Conservation (phyloP, 192 early-diverging fungal species). For the Podila epicladia region DNA sequence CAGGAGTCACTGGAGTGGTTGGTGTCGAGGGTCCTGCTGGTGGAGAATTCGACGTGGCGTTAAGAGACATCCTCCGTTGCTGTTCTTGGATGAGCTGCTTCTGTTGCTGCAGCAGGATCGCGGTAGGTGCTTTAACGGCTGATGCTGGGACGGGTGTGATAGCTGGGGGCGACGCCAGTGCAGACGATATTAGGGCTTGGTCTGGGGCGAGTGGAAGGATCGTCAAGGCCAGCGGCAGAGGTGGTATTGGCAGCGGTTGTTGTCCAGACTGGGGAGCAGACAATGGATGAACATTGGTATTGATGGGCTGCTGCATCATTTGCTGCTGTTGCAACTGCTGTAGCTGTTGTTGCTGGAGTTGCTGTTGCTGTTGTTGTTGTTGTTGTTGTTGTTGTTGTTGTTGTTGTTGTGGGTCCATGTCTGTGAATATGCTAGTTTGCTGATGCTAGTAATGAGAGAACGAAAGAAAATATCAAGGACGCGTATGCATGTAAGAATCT, state of each 20-base stretch:
- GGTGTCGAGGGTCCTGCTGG: neutral
- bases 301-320: neutral
- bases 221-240: neutral
- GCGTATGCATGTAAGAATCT: neutral
- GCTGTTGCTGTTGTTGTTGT: neutral
- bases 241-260: neutral
- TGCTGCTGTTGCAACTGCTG: constrained; percentile 9
- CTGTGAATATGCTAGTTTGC: neutral
- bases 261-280: neutral
- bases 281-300: neutral
- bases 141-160: neutral
- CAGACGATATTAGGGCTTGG: neutral
- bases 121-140: constrained; percentile 10
- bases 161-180: neutral
- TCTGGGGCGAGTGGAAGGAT: neutral
- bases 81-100: constrained; percentile 2
- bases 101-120: constrained; percentile 18
- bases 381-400: constrained; percentile 10
- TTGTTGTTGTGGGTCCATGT: constrained; percentile 8
- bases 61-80: constrained; percentile 1
- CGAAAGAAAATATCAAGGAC: neutral
- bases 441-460: constrained; percentile 1
- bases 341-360: neutral
- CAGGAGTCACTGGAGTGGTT: neutral
- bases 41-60: neutral